Evolutionary conservation across 2,329 filamentous ascomycete species (phyloP).

Genomic region (Nigrospora osmanthi): DNA sequence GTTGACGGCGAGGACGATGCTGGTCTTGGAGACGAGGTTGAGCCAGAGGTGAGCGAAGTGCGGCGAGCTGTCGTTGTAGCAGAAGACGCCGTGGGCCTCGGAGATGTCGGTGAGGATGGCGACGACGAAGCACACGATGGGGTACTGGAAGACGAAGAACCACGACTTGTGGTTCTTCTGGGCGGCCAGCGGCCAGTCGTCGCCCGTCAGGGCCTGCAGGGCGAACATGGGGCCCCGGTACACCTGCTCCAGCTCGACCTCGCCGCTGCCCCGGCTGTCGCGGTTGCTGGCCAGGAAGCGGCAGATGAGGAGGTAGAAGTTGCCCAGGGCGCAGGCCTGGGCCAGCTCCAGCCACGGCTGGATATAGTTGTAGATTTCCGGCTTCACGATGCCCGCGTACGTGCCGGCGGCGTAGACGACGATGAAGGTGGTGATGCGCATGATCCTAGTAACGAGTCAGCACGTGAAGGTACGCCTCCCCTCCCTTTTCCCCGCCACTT

Average conservation of each 20-base stretch:
- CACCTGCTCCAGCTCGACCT: too few relatives aligned
- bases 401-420: constrained; percentile 30
- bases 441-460: constrained; percentile 18
- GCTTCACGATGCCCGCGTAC: constrained; percentile 28
- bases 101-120: constrained; percentile 29
- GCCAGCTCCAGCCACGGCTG: constrained; percentile 27
- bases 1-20: neutral
- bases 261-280: neutral
- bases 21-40: neutral
- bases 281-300: constrained; percentile 24
- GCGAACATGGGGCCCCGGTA: too few relatives aligned
- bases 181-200: neutral
- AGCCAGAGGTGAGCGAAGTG: constrained; percentile 21
- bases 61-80: constrained; percentile 16
- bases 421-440: constrained; percentile 31
- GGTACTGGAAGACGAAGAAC: constrained; percentile 31
- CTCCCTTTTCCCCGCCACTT: too few relatives aligned
- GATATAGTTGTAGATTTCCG: constrained; percentile 29
- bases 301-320: constrained; percentile 35
- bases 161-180: constrained; percentile 20
- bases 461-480: too few relatives aligned
- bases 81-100: constrained; percentile 19
- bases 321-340: constrained; percentile 30
- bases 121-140: constrained; percentile 25
- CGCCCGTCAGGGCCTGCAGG: too few relatives aligned